Evolutionary conservation across 1,139 yeast genomes (phyloP).

Genomic region (Geotrichum fermentans): DNA sequence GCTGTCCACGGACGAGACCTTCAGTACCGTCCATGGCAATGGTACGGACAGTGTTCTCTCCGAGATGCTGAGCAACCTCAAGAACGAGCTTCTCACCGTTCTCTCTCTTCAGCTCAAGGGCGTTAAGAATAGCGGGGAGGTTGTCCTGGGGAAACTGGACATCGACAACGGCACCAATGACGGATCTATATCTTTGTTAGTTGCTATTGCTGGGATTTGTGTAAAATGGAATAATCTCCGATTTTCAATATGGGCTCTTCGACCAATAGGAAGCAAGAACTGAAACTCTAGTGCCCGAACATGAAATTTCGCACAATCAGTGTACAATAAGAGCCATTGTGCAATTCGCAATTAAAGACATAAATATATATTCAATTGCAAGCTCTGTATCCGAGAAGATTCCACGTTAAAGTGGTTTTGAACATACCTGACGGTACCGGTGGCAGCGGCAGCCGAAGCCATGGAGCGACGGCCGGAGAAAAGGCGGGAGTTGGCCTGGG

Average conservation of each 20-base stretch:
- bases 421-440: conserved; percentile 92
- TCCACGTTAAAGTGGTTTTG: too few species aligned
- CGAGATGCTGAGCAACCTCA: conserved; percentile 99
- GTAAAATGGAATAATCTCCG: neutral
- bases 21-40: conserved; percentile 99
- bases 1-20: conserved; percentile 97
- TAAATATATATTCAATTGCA: too few species aligned
- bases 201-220: conserved; percentile 29
- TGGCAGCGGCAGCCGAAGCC: conserved; percentile 80
- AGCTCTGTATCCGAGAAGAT: too few species aligned
- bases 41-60: conserved; percentile 99
- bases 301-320: too few species aligned
- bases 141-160: conserved; percentile 97
- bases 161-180: conserved; percentile 99
- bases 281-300: neutral
- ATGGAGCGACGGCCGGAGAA: conserved; percentile 61
- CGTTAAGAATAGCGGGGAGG: conserved; percentile 95
- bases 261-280: neutral
- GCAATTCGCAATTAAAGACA: too few species aligned
- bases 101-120: conserved; percentile 75
- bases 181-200: conserved; percentile 57
- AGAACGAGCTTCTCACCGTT: conserved; percentile 70
- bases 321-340: too few species aligned
- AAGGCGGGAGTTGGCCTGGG: conserved; percentile 64
- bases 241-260: neutral